Conservation (phyloP, 768 basidiomycete species). For the Galerina marginata region DNA sequence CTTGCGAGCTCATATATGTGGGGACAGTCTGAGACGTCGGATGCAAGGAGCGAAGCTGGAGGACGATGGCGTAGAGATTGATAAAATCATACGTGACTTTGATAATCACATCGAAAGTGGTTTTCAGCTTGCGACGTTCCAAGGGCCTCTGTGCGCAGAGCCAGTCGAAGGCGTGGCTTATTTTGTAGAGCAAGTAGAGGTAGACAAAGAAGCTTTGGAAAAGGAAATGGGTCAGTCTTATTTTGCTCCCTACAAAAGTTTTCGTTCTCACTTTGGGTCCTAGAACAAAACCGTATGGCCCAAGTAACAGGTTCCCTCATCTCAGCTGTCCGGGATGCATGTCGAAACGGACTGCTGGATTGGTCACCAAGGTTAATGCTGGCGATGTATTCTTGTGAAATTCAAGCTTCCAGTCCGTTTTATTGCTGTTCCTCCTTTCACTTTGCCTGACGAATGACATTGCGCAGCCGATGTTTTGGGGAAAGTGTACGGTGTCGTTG, state of each 20-base stretch:
- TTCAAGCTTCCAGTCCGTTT: constrained; percentile 91
- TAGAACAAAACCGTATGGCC: constrained; percentile 80
- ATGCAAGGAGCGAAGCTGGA: constrained; percentile 46
- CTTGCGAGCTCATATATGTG: constrained; percentile 11
- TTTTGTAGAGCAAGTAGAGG: constrained; percentile 78
- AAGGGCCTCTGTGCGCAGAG: constrained; percentile 94
- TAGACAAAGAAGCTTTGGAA: constrained; percentile 62
- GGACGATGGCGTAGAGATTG: constrained; percentile 35
- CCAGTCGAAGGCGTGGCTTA: constrained; percentile 93
- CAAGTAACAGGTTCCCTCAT: constrained; percentile 92
- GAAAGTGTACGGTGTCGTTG: constrained; percentile 95
- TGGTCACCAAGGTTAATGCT: constrained; percentile 98
- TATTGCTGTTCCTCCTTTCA: constrained; percentile 1
- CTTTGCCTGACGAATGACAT: constrained; percentile 9
- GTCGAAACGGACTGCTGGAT: constrained; percentile 87
- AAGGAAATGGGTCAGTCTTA: constrained; percentile 67
- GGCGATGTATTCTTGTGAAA: constrained; percentile 99
- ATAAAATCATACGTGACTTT: constrained; percentile 58
- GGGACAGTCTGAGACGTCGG: constrained; percentile 55
- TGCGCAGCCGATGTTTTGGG: constrained; percentile 90
- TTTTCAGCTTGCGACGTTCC: constrained; percentile 93
- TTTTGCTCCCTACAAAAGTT: not conserved
- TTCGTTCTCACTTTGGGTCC: constrained; percentile 2
- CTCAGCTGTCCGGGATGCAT: constrained; percentile 87
- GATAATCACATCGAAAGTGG: constrained; percentile 88